Conservation (phyloP, 768 basidiomycete species). For the Russula foetens region DNA sequence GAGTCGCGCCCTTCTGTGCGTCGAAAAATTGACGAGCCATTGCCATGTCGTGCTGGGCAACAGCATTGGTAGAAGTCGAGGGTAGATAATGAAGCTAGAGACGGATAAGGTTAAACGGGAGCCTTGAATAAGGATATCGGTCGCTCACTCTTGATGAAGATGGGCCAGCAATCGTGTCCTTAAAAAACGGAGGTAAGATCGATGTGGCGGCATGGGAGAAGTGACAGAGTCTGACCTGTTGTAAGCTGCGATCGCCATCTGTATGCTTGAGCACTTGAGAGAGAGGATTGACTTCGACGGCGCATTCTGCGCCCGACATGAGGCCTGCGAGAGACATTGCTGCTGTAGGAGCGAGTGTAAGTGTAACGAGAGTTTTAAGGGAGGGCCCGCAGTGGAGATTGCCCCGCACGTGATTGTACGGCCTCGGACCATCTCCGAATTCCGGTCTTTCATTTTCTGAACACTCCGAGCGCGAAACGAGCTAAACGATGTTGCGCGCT, state of each 20-base stretch:
- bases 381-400: not conserved
- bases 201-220: not conserved
- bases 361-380: not conserved
- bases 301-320: conserved; percentile 87
- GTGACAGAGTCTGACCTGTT: conserved; percentile 48
- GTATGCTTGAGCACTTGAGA: conserved; percentile 86
- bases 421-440: not conserved
- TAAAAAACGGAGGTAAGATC: not conserved
- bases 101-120: not conserved
- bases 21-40: conserved; percentile 80
- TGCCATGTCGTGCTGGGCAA: conserved; percentile 58
- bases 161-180: conserved; percentile 72
- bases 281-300: conserved; percentile 74
- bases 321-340: conserved; percentile 70
- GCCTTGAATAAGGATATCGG: not conserved
- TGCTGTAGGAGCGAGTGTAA: not conserved
- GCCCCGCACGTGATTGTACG: conserved; percentile 9
- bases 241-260: conserved; percentile 80
- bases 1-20: conserved; percentile 30
- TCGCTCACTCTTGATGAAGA: conserved; percentile 58
- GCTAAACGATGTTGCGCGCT: conserved; percentile 3
- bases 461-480: not conserved
- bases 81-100: conserved; percentile 70
- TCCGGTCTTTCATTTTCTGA: not conserved
- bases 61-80: conserved; percentile 38